Evolutionary conservation across 2,329 filamentous ascomycete genomes (phyloP), one percentile per base, ranked within the genome.

Genomic region (Didymella keratinophila): DNA sequence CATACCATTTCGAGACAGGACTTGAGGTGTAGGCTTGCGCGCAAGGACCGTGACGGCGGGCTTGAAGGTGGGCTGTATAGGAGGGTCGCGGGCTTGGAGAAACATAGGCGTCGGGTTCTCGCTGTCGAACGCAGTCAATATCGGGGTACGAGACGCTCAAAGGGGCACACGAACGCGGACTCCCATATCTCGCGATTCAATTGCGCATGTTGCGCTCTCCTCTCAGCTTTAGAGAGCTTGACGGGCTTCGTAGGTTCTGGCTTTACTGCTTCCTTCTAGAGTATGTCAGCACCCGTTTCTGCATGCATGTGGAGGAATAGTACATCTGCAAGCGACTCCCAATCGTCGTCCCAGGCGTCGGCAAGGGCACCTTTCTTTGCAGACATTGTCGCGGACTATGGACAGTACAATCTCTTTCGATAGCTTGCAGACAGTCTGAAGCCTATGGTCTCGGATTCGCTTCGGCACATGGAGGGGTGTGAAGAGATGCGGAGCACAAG

Each of bases 171-270:
- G 56, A 86, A 95, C 89, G 93, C 94, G 71, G 92, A 89, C 71
- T 95, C 87, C 94, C 94, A 97, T 55, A 97, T 79, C 76, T 90
- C 90, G 70, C 89, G 87, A 75, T 97, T 96, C 52, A 89, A 85
- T 75, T 97, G 92, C 27, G 86, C 87, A 75, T 98, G 94, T 73
- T 89, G 86, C 12, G 90, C 91, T 62, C 90, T 83, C 41, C 89
- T 87, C 78, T 97, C 90, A 4, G 91, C 87, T 72, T 90, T 93
- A 64, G 86, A 88, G 59, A 92, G 75, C 66, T 85, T 87, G 34
- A 23, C 41, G 10, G 71, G 68, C 51, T 67, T 64, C 54, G 78
- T 63, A 37, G 65, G 63, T 16, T 65, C 73, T 21, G 80, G 74
- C 41, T 76, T 74, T 27, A 76, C 74, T 75, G 73, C 65, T 53